phyloP scores from a whole-genome alignment of 2,329 filamentous ascomycete species.

The Ascochyta rabiei region DNA sequence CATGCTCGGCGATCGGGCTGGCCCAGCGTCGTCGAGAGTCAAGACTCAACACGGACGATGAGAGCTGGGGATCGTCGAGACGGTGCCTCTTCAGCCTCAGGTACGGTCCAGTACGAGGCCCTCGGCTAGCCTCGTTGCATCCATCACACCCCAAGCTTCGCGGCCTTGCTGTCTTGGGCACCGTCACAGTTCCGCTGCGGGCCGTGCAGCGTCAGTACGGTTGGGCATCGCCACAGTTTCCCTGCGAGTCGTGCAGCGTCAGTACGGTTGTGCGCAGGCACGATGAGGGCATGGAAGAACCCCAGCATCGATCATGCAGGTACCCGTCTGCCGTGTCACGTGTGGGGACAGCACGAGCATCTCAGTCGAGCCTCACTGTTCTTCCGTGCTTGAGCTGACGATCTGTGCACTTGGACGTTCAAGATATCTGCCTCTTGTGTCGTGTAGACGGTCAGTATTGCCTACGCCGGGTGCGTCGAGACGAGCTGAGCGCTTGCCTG shows the following conservation, averaged over 20 bases:
- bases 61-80: constrained; percentile 4
- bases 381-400: background rate
- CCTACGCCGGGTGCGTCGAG: too few species aligned
- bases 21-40: background rate
- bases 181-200: background rate
- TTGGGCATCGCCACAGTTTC: too few species aligned
- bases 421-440: too few species aligned
- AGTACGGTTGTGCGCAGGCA: too few species aligned
- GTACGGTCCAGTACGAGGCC: constrained; percentile 8
- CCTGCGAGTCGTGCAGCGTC: constrained; percentile 3
- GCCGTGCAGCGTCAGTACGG: background rate
- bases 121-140: constrained; percentile 10
- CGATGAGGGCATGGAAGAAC: background rate
- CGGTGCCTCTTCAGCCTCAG: constrained; percentile 16
- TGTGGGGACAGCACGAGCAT: constrained; percentile 5
- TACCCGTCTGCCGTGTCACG: constrained; percentile 15
- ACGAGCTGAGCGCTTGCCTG: too few species aligned
- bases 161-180: constrained; percentile 2
- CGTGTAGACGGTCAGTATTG: too few species aligned
- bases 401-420: background rate
- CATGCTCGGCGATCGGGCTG: constrained; percentile 3
- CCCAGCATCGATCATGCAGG: constrained; percentile 21
- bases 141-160: constrained; percentile 3
- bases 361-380: too few species aligned
- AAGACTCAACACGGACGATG: constrained; percentile 6